These are phyloP conservation scores for Isabelozyma pseudorhagii DNA, from an alignment of 805 yeast genomes.

Conservation along the genomic window DNA sequence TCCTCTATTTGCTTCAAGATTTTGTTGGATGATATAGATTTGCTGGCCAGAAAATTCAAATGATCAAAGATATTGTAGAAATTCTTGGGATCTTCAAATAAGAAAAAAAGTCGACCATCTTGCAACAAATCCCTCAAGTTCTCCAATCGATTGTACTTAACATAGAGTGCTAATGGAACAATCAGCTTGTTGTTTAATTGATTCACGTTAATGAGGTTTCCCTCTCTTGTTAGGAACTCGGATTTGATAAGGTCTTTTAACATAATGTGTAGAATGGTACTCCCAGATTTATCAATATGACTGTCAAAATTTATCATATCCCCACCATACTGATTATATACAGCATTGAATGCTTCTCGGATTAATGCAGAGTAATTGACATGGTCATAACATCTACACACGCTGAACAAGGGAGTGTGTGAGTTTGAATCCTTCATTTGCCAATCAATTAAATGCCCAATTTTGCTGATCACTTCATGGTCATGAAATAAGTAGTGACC, in stretches of 20 bases:
- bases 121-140: conserved; percentile 52
- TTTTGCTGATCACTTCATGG: conserved; percentile 41
- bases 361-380: conserved; percentile 53
- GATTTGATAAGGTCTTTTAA: conserved; percentile 43
- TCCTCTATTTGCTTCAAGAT: conserved; percentile 21
- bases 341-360: conserved; percentile 41
- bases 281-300: conserved; percentile 72
- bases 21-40: conserved; percentile 14
- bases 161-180: conserved; percentile 70
- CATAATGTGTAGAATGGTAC: conserved; percentile 73
- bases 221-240: conserved; percentile 17
- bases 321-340: conserved; percentile 39
- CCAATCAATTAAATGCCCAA: conserved; percentile 74
- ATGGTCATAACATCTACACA: conserved; percentile 81
- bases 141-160: conserved; percentile 63
- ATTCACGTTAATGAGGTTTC: conserved; percentile 48
- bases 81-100: conserved; percentile 29
- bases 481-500: conserved; percentile 75
- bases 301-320: conserved; percentile 45
- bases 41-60: conserved; percentile 30
- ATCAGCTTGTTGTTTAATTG: conserved; percentile 53
- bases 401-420: conserved; percentile 75
- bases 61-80: conserved; percentile 38
- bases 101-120: conserved; percentile 44
- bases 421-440: conserved; percentile 55